phyloP scores from a whole-genome alignment of 352 stramenopile genomes.

The Globisporangium barbulae region DNA sequence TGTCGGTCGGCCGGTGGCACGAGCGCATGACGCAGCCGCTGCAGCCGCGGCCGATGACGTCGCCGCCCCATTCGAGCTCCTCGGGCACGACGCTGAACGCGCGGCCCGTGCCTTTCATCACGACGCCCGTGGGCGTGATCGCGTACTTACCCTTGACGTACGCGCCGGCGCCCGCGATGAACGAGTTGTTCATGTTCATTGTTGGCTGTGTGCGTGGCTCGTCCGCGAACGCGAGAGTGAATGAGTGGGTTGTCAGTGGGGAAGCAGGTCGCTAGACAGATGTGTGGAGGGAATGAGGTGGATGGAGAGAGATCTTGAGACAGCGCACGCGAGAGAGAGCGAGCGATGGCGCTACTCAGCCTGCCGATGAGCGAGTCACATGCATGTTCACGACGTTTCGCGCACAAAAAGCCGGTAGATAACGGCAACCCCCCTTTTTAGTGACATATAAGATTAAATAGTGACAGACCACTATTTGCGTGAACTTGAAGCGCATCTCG shows the following conservation, averaged over 20 bases:
- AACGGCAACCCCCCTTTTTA: not conserved
- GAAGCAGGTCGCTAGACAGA: conserved; percentile 15
- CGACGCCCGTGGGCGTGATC: conserved; percentile 73
- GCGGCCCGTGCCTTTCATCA: conserved; percentile 77
- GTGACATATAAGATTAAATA: not conserved
- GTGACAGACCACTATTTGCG: not conserved
- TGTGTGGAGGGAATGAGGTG: not conserved
- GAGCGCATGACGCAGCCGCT: conserved; percentile 72
- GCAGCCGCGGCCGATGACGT: conserved; percentile 69
- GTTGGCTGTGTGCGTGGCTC: not conserved
- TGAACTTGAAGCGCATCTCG: not conserved
- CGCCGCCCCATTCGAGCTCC: conserved; percentile 72
- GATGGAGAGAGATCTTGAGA: not conserved
- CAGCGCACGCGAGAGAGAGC: not conserved
- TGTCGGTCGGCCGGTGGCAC: conserved; percentile 66
- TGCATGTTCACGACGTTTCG: conserved; percentile 23
- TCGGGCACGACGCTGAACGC: conserved; percentile 75
- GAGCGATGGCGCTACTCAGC: not conserved
- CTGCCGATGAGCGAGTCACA: not conserved
- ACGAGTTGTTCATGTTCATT: conserved; percentile 75
- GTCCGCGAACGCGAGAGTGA: not conserved
- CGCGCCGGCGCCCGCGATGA: conserved; percentile 56
- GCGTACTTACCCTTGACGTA: conserved; percentile 84
- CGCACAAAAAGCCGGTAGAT: not conserved
- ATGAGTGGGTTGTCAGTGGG: conserved; percentile 4